A percentile compares a stretch with the other conserved stretches of the same genome.
Conservation (phyloP, 768 basidiomycete genomes). For the Collybia mongolica region DNA sequence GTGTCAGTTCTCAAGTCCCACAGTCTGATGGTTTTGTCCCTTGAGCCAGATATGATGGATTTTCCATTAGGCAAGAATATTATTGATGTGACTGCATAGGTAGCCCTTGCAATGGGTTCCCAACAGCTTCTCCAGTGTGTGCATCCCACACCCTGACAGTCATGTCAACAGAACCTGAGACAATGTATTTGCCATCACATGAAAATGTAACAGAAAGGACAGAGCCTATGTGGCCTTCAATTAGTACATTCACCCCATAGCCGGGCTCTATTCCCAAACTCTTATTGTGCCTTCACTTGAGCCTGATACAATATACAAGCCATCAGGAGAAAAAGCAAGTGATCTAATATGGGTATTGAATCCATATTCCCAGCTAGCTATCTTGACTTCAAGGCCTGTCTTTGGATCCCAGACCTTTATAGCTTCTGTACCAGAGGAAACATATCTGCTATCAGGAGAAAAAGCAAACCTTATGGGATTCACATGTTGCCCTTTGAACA, state of each 20-base stretch:
- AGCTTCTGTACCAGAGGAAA: neutral
- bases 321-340: conserved; percentile 2
- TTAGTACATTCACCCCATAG: neutral
- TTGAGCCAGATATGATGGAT: neutral
- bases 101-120: neutral
- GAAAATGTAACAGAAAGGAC: conserved; percentile 4
- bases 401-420: conserved; percentile 1
- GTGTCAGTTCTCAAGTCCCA: conserved; percentile 17
- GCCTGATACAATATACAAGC: conserved; percentile 14
- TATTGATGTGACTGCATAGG: neutral
- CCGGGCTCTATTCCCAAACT: conserved; percentile 18
- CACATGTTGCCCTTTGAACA: neutral
- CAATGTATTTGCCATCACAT: conserved; percentile 4
- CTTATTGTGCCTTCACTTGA: conserved; percentile 14
- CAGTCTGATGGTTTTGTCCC: conserved; percentile 11
- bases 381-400: neutral
- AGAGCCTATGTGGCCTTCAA: neutral
- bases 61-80: neutral
- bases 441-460: neutral
- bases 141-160: conserved; percentile 3
- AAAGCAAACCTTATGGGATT: neutral
- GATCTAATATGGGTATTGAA: neutral
- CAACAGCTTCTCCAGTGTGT: neutral
- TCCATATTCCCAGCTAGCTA: neutral
- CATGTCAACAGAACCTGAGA: conserved; percentile 2